Evolutionary conservation across 768 basidiomycete genomes (phyloP).

Genomic region (Udeniomyces megalosporus): DNA sequence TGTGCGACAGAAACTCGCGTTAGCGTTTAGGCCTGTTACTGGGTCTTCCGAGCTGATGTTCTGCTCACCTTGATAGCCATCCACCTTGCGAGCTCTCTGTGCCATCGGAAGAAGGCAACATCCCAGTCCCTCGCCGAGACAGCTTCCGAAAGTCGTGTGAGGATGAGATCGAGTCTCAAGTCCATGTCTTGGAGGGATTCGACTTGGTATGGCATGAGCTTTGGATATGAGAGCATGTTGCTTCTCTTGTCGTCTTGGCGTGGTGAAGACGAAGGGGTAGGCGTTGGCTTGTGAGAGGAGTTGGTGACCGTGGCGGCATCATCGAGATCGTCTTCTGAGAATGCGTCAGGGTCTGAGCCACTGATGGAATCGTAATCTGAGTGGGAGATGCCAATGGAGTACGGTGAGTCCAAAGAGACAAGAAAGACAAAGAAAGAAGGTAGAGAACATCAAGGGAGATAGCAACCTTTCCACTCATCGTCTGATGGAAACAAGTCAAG

Average conservation of each 20-base stretch:
- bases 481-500: background rate
- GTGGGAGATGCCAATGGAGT: no score
- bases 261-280: background rate
- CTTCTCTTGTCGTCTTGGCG: background rate
- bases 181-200: conserved; percentile 64
- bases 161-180: conserved; percentile 58
- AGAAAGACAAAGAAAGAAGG: background rate
- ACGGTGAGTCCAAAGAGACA: background rate
- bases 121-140: conserved; percentile 69
- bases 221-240: background rate
- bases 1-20: conserved; percentile 57
- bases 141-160: conserved; percentile 47
- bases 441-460: background rate
- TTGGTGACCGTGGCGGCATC: background rate
- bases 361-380: conserved; percentile 2
- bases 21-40: background rate
- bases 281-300: background rate
- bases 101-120: conserved; percentile 63
- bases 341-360: conserved; percentile 5
- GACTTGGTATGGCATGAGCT: conserved; percentile 50
- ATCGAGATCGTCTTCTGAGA: conserved; percentile 2
- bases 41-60: no score
- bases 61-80: conserved; percentile 14
- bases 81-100: conserved; percentile 19
- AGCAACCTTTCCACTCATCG: background rate